Evolutionary conservation across 164 flowering plant genomes (phyloP).

Genomic region (Tetrastigma voinierianum): DNA sequence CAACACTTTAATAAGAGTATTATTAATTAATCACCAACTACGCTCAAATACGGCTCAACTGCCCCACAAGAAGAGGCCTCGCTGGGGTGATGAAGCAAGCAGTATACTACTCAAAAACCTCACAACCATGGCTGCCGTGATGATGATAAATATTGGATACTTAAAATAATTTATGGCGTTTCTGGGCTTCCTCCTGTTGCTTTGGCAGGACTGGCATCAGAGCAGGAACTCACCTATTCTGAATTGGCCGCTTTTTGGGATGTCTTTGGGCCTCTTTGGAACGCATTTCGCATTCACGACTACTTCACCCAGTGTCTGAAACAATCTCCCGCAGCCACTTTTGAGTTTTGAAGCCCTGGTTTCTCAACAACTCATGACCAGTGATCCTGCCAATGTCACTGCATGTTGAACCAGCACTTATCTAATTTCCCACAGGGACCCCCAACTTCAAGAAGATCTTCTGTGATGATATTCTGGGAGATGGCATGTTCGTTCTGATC

Average conservation of each 20-base stretch:
- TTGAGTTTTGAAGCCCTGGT: slow-evolving; percentile 8
- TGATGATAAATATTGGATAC: not conserved
- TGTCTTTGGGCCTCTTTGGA: not conserved
- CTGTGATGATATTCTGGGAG: slow-evolving; percentile 16
- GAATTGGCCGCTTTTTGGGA: slow-evolving; percentile 10
- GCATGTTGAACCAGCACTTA: slow-evolving; percentile 3
- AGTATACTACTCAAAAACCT: too few species aligned
- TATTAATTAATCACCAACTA: too few species aligned
- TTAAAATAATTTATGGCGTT: not conserved
- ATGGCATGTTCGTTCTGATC: slow-evolving; percentile 11
- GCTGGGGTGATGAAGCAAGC: too few species aligned
- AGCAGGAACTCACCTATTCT: too few species aligned
- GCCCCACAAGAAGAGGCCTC: too few species aligned
- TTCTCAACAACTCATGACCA: not conserved
- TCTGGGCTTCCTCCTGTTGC: not conserved
- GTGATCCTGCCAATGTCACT: slow-evolving; percentile 4
- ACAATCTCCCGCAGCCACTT: not conserved
- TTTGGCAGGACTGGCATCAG: slow-evolving; percentile 1
- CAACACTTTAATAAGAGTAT: too few species aligned
- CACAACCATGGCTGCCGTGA: not conserved
- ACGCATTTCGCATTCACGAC: not conserved
- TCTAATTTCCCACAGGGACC: slow-evolving; percentile 2
- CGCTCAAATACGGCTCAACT: too few species aligned
- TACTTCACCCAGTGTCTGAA: not conserved
- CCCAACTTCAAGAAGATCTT: slow-evolving; percentile 4